Percentiles rank a stretch among this genome's conserved stretches.
Conservation (phyloP, 2,329 filamentous ascomycete species). For the Blastomyces parvus region DNA sequence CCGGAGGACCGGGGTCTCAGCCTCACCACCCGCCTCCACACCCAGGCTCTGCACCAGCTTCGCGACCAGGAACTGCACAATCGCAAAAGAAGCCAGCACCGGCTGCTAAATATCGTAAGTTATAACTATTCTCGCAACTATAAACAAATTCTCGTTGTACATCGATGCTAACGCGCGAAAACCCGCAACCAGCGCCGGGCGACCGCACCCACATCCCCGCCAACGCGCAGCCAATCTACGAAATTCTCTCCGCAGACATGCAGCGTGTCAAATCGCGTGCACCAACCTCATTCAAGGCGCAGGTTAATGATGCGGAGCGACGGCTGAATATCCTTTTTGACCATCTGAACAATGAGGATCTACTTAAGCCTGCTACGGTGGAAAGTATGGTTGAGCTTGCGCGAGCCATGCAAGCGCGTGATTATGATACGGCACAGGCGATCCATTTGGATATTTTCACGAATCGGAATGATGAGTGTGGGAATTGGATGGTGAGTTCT, state of each 20-base stretch:
- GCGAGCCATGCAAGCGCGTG: constrained; percentile 55
- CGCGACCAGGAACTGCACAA: constrained; percentile 42
- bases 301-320: constrained; percentile 91
- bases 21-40: constrained; percentile 27
- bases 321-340: constrained; percentile 90
- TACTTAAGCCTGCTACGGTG: constrained; percentile 65
- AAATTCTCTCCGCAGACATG: constrained; percentile 75
- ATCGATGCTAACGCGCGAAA: constrained; percentile 11
- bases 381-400: constrained; percentile 44
- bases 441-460: constrained; percentile 67
- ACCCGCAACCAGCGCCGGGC: constrained; percentile 46
- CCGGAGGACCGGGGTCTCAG: constrained; percentile 21
- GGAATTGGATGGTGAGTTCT: constrained; percentile 71
- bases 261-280: constrained; percentile 78
- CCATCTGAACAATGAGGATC: constrained; percentile 89
- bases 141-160: background rate
- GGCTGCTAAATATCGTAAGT: constrained; percentile 60
- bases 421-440: constrained; percentile 58
- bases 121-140: background rate
- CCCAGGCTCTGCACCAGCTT: constrained; percentile 34
- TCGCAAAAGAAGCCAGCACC: constrained; percentile 42
- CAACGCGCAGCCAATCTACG: constrained; percentile 65
- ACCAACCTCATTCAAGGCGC: constrained; percentile 72
- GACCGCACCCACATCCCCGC: constrained; percentile 83
- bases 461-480: constrained; percentile 69